phyloP scores from a whole-genome alignment of 2,329 filamentous ascomycete species.

The Paecilomyces sp. region DNA sequence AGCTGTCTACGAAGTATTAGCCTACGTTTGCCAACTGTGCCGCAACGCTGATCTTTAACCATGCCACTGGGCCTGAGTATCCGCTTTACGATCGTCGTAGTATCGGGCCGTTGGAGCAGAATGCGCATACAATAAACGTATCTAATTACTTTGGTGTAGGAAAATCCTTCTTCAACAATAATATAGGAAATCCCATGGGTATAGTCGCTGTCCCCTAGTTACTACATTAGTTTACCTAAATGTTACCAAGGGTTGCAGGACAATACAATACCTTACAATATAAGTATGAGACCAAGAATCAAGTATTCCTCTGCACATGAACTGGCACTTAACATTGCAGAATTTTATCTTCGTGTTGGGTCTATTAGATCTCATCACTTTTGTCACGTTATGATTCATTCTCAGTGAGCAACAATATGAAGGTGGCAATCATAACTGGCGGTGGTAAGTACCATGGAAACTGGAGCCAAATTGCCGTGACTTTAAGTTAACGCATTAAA shows the following conservation, averaged over 20 bases:
- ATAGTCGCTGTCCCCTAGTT: not conserved
- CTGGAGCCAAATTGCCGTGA: not conserved
- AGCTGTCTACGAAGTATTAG: not conserved
- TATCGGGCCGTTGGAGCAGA: not conserved
- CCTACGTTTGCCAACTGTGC: not conserved
- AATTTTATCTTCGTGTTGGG: no score
- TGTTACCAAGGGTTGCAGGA: not conserved
- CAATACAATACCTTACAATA: not conserved
- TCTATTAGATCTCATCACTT: no score
- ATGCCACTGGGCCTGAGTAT: not conserved
- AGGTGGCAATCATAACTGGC: not conserved
- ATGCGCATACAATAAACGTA: not conserved
- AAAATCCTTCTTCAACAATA: not conserved
- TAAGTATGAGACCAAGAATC: not conserved
- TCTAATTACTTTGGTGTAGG: not conserved
- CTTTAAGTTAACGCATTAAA: not conserved
- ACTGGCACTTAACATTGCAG: not conserved
- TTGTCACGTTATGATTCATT: not conserved
- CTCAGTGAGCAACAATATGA: not conserved
- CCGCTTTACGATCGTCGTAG: not conserved
- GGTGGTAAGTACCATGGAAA: not conserved
- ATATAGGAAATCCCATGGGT: not conserved
- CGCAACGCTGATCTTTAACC: not conserved
- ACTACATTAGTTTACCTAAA: no score
- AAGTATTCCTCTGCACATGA: not conserved